Percentiles rank a stretch among this genome's conserved stretches.
Evolutionary conservation across 1,284 basidiomycete species (phyloP).

Genomic region (Rhizoctonia solani): DNA sequence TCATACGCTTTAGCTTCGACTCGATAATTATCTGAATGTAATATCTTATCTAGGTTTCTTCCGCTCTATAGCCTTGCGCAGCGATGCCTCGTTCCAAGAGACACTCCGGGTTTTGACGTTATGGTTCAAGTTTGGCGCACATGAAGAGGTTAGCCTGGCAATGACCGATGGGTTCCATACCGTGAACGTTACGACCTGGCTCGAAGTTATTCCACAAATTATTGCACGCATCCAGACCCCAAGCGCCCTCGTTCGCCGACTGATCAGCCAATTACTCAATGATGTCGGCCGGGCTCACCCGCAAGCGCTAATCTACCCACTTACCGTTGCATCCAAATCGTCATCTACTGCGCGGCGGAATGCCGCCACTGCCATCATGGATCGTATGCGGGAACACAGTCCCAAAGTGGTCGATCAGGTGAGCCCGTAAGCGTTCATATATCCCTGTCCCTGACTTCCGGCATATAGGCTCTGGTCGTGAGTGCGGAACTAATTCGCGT

Average conservation of each 20-base stretch:
- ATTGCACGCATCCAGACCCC: conserved; percentile 99
- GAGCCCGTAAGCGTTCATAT: neutral
- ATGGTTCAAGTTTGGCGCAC: conserved; percentile 98
- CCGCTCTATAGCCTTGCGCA: conserved; percentile 89
- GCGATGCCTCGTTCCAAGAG: conserved; percentile 93
- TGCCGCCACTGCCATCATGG: conserved; percentile 89
- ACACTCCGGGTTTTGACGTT: conserved; percentile 91
- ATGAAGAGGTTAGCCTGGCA: conserved; percentile 88
- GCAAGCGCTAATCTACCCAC: conserved; percentile 95
- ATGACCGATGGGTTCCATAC: conserved; percentile 87
- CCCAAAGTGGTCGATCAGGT: conserved; percentile 87
- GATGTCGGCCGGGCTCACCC: conserved; percentile 97
- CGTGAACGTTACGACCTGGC: conserved; percentile 97
- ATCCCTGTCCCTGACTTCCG: too few relatives aligned
- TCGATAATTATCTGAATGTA: neutral
- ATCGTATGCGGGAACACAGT: conserved; percentile 93
- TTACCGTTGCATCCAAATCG: conserved; percentile 98
- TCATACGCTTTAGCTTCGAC: neutral
- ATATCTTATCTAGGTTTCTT: conserved; percentile 73
- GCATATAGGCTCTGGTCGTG: conserved; percentile 76
- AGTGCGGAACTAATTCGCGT: conserved; percentile 96
- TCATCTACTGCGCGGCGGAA: conserved; percentile 82
- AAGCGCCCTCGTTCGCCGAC: conserved; percentile 81
- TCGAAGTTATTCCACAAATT: conserved; percentile 98
- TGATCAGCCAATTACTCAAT: conserved; percentile 88